Evolutionary conservation across 2,329 filamentous ascomycete genomes (phyloP), one percentile per base, ranked within the genome.

Genomic region (Neocucurbitaria cava): DNA sequence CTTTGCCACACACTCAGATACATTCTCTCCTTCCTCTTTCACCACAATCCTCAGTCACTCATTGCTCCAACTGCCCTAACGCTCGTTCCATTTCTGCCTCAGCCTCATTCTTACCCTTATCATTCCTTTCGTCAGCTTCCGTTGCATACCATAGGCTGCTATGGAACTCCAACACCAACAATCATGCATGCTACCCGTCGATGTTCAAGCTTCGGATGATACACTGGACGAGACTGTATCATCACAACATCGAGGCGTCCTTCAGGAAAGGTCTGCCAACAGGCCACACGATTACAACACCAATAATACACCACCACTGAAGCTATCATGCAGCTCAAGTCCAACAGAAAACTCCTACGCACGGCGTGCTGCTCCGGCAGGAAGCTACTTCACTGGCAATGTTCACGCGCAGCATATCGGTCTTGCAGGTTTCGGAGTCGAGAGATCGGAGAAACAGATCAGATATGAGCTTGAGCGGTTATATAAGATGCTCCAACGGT

Each of bases 241-340:
- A 31, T 54, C 54, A 50, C 60, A 65, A 38, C 58, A 58, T 24
- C 61, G 59, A 28, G 52, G 71, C 54, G 71, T 77, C 8, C 63
- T 80, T 21, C 78, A 78, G 49, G 78, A 79, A 52, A 74, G 76
- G 31, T 78, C 74, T 40, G 72, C 68, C 46, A 80, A 80, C 54
- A 70, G 75, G 52, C 72, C 77, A 46, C 70, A 75, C 40, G 71
- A 72, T 5, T 58, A 53, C 49, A 44, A 54, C 42, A 49, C 46
- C 6, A 41, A 57, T 31, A 46, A 41, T 33, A 47, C 60, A 17
- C 49, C 58, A 41, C 49, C 53, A 42, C 68, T 69, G 50, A 78
- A 79, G 61, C 66, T 54, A 17, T 64, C 63, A 39, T 57, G 66
- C 18, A 69, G 71, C 43, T 57, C 68, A 15, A 66, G 70, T 31